Conservation (phyloP, 441 rosid species). For the Erodium texanum region DNA sequence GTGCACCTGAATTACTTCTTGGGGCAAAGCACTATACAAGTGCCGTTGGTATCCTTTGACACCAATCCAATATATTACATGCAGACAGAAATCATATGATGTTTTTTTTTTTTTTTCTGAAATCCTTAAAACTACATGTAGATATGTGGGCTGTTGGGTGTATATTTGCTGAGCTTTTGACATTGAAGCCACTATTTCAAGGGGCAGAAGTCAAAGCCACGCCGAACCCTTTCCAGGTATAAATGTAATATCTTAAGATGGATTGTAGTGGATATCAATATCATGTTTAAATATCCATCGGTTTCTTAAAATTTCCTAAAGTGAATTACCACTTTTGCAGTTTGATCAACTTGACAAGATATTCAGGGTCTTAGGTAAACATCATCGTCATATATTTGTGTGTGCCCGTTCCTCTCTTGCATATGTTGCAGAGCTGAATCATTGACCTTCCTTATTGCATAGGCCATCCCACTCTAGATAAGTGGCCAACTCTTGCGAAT, state of each 20-base stretch:
- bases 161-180: slow-evolving; percentile 89
- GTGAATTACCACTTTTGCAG: slow-evolving; percentile 13
- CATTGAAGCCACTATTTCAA: slow-evolving; percentile 90
- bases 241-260: background rate
- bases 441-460: slow-evolving; percentile 3
- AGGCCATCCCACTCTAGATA: slow-evolving; percentile 81
- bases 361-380: slow-evolving; percentile 64
- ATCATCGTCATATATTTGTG: background rate
- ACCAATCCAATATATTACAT: background rate
- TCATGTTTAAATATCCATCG: background rate
- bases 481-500: slow-evolving; percentile 82
- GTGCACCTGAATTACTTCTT: slow-evolving; percentile 93
- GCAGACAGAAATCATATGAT: background rate
- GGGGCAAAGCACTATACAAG: slow-evolving; percentile 96
- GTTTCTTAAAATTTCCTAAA: background rate
- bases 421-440: background rate
- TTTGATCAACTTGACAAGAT: slow-evolving; percentile 94
- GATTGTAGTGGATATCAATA: background rate
- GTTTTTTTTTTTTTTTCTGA: background rate
- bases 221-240: slow-evolving; percentile 69
- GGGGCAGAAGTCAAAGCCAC: slow-evolving; percentile 81
- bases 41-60: slow-evolving; percentile 47
- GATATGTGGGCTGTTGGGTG: slow-evolving; percentile 98
- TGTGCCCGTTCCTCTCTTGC: background rate
- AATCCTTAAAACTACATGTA: slow-evolving; percentile 15